These are phyloP conservation scores for Ogataea pini DNA, from an alignment of 805 yeast genomes.

Conservation along the genomic window DNA sequence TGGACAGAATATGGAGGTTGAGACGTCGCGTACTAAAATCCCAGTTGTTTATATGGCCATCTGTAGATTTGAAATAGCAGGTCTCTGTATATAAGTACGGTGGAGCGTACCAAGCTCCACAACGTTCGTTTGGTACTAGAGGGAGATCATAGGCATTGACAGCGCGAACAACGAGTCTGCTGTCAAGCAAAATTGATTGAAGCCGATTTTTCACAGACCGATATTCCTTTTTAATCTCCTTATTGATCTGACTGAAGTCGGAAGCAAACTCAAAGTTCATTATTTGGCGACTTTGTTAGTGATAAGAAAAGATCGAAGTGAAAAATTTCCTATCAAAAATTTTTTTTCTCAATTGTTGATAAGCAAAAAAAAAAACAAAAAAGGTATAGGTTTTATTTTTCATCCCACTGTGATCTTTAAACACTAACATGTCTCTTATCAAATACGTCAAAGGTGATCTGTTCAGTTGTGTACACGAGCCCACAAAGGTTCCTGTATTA, in stretches of 20 bases:
- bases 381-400: slow-evolving; percentile 1
- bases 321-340: not conserved
- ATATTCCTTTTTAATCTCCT: slow-evolving; percentile 50
- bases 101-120: slow-evolving; percentile 83
- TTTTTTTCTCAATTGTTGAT: not conserved
- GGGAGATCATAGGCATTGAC: slow-evolving; percentile 41
- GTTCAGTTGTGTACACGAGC: slow-evolving; percentile 38
- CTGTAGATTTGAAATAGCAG: slow-evolving; percentile 85
- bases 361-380: not conserved
- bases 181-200: slow-evolving; percentile 70
- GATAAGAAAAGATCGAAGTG: not conserved
- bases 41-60: slow-evolving; percentile 87
- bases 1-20: slow-evolving; percentile 67
- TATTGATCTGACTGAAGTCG: slow-evolving; percentile 29
- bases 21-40: slow-evolving; percentile 70
- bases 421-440: slow-evolving; percentile 24
- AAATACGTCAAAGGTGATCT: slow-evolving; percentile 59
- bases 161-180: slow-evolving; percentile 49
- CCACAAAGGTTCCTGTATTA: slow-evolving; percentile 40
- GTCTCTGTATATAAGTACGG: slow-evolving; percentile 44
- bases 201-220: slow-evolving; percentile 59
- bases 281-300: not conserved
- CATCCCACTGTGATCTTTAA: not conserved
- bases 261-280: slow-evolving; percentile 20
- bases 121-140: slow-evolving; percentile 73